Evolutionary conservation across 352 stramenopile species (phyloP).

Genomic region (Pythium insidiosum): DNA sequence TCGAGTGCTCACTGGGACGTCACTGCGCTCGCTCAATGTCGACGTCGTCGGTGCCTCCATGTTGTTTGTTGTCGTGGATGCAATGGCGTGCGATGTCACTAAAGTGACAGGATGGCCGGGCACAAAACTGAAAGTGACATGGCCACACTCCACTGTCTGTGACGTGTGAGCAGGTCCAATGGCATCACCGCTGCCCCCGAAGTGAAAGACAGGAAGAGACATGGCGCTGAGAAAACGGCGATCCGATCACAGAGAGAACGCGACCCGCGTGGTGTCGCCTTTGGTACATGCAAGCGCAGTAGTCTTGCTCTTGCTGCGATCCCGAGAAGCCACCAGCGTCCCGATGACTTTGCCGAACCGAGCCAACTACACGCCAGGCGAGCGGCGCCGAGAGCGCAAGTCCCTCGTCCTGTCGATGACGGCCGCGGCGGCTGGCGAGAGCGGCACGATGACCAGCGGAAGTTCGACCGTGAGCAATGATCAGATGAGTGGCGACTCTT

Average conservation of each 20-base stretch:
- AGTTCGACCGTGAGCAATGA: not conserved
- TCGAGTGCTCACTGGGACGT: too few relatives aligned
- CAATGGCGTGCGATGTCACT: not conserved
- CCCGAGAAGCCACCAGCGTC: not conserved
- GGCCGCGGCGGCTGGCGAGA: not conserved
- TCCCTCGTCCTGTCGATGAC: conserved; percentile 1
- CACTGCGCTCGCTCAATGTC: too few relatives aligned
- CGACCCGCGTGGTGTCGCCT: too few relatives aligned
- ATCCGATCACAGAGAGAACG: conserved; percentile 2
- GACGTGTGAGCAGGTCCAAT: conserved; percentile 6
- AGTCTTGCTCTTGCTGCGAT: not conserved
- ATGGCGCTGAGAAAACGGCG: too few relatives aligned
- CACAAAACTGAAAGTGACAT: too few relatives aligned
- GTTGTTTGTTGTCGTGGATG: too few relatives aligned
- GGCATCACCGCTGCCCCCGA: not conserved
- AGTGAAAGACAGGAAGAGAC: not conserved
- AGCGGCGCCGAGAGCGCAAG: conserved; percentile 30
- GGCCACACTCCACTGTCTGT: conserved; percentile 1
- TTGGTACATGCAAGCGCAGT: too few relatives aligned
- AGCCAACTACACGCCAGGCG: conserved; percentile 31
- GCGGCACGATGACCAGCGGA: not conserved
- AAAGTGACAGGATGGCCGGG: too few relatives aligned
- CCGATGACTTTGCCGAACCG: conserved; percentile 64
- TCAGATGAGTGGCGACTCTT: not conserved
- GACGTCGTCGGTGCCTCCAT: too few relatives aligned